Evolutionary conservation across 176 grass and related monocot genomes (phyloP).

Genomic region (Coix lacrymajobi): DNA sequence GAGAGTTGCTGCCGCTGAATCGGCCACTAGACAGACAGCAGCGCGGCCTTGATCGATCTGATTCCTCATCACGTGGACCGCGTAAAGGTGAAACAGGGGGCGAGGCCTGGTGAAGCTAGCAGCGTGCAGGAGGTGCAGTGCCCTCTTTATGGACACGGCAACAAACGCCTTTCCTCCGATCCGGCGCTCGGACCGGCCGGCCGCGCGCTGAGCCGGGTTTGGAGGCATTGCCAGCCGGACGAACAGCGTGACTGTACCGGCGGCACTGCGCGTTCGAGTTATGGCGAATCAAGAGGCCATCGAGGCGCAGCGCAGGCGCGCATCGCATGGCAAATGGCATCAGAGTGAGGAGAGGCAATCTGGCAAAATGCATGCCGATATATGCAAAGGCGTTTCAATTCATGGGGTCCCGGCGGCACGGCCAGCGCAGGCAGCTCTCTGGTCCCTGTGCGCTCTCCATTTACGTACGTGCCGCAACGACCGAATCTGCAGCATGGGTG

Average conservation of each 20-base stretch:
- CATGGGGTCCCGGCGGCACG: neutral
- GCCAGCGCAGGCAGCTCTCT: too few relatives aligned
- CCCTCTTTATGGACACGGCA: slow-evolving; percentile 29
- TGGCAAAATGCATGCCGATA: too few relatives aligned
- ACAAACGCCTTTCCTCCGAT: neutral
- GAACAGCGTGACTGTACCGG: slow-evolving; percentile 10
- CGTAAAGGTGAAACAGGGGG: slow-evolving; percentile 30
- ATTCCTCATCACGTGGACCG: neutral
- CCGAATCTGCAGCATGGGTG: neutral
- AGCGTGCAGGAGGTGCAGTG: neutral
- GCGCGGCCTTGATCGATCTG: neutral
- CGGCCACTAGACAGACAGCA: too few relatives aligned
- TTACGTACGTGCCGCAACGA: neutral
- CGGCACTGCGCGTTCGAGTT: slow-evolving; percentile 11
- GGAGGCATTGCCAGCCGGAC: neutral
- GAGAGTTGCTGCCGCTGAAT: neutral
- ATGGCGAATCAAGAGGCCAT: slow-evolving; percentile 7
- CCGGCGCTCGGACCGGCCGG: neutral
- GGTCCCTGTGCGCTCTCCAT: neutral
- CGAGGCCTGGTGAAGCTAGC: neutral
- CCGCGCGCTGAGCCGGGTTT: neutral
- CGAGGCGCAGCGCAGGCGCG: neutral
- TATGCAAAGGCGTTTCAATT: neutral
- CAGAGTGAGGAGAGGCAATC: neutral
- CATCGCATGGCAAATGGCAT: neutral